A percentile compares a stretch with the other conserved stretches of the same genome.
These are phyloP conservation scores for Calocybe indica DNA, from an alignment of 768 basidiomycete species.

Conservation along the genomic window DNA sequence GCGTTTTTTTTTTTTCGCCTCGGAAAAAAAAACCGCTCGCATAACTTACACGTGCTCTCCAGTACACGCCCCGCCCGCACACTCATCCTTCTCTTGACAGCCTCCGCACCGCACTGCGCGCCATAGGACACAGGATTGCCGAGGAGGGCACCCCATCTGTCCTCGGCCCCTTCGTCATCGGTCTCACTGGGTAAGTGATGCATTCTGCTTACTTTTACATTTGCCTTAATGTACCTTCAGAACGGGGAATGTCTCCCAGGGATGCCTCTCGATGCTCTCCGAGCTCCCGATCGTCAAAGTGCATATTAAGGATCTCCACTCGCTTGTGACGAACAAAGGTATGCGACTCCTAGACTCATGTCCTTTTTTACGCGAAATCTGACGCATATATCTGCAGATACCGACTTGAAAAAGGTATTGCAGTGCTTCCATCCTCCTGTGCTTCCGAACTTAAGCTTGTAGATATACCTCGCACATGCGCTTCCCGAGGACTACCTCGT, in stretches of 20 bases:
- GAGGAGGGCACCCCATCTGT: slow-evolving; percentile 52
- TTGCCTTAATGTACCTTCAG: slow-evolving; percentile 27
- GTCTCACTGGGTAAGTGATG: slow-evolving; percentile 67
- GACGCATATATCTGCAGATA: slow-evolving; percentile 27
- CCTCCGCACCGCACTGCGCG: slow-evolving; percentile 46
- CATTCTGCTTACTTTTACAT: neutral
- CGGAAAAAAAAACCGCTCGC: no score
- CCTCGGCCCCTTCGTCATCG: slow-evolving; percentile 75
- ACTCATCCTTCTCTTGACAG: slow-evolving; percentile 53
- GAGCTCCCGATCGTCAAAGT: slow-evolving; percentile 67
- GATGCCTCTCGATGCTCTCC: slow-evolving; percentile 63
- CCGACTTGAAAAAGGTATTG: slow-evolving; percentile 41
- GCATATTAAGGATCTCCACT: slow-evolving; percentile 46
- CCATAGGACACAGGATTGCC: slow-evolving; percentile 51
- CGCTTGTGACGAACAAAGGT: slow-evolving; percentile 51
- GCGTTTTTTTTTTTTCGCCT: slow-evolving; percentile 18
- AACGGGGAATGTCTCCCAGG: slow-evolving; percentile 77
- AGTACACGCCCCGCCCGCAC: slow-evolving; percentile 81
- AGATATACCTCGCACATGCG: slow-evolving; percentile 78
- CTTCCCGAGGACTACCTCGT: slow-evolving; percentile 65
- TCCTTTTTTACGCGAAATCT: neutral
- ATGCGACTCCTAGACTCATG: neutral
- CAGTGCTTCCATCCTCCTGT: slow-evolving; percentile 20
- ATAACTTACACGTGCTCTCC: slow-evolving; percentile 3
- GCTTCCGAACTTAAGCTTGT: neutral